Evolutionary conservation across 768 basidiomycete genomes (phyloP).

Genomic region (Pleurotus platypus): DNA sequence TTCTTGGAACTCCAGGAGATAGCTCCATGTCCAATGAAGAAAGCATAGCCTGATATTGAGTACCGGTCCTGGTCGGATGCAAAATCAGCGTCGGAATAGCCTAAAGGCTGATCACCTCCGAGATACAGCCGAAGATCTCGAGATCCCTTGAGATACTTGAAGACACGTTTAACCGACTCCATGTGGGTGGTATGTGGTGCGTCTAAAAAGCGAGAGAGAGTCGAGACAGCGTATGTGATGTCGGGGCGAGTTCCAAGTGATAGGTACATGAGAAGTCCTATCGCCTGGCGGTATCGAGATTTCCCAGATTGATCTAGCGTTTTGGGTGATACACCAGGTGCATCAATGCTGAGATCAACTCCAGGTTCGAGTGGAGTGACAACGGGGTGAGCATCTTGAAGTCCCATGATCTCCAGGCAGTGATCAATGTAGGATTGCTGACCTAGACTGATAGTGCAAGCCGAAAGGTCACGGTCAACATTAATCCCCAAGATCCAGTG

Average conservation of each 20-base stretch:
- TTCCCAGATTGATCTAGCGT: background rate
- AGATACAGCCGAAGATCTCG: constrained; percentile 11
- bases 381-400: background rate
- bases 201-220: constrained; percentile 18
- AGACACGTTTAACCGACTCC: constrained; percentile 19
- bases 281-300: constrained; percentile 17
- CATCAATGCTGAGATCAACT: background rate
- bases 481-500: no score
- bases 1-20: constrained; percentile 11
- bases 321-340: background rate
- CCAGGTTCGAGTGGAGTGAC: background rate
- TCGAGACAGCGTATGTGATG: constrained; percentile 21
- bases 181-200: constrained; percentile 20
- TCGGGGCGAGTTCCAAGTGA: constrained; percentile 23
- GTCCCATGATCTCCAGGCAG: background rate
- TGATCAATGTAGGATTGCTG: background rate
- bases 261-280: constrained; percentile 27
- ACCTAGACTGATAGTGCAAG: background rate
- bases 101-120: constrained; percentile 8
- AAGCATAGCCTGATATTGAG: constrained; percentile 25
- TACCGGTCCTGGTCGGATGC: constrained; percentile 10
- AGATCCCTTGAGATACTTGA: constrained; percentile 25
- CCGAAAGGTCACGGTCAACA: no score
- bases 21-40: constrained; percentile 8
- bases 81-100: no score